Evolutionary conservation across 352 stramenopile genomes (phyloP).

Genomic region (Pseudoperonospora humuli): DNA sequence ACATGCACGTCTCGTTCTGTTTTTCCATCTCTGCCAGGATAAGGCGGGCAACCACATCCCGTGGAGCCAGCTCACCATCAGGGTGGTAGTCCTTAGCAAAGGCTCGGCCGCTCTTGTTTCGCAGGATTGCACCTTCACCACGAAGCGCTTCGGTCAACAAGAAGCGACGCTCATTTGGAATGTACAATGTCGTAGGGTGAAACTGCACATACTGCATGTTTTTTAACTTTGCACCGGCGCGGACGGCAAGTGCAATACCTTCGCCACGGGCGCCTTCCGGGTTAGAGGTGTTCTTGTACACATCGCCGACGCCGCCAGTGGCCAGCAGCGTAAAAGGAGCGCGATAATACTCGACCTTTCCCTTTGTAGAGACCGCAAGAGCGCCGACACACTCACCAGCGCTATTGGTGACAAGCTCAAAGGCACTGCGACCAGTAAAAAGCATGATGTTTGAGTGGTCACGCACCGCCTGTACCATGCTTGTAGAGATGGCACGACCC

Average conservation of each 20-base stretch:
- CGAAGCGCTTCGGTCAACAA: constrained; percentile 90
- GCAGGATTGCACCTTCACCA: constrained; percentile 88
- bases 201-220: constrained; percentile 97
- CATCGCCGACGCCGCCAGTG: constrained; percentile 87
- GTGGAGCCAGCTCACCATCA: constrained; percentile 87
- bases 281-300: constrained; percentile 95
- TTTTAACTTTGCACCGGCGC: constrained; percentile 63
- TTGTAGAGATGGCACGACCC: constrained; percentile 87
- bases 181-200: constrained; percentile 91
- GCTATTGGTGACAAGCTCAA: constrained; percentile 69
- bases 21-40: constrained; percentile 90
- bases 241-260: constrained; percentile 68
- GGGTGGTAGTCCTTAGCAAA: constrained; percentile 92
- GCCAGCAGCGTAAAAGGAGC: constrained; percentile 87
- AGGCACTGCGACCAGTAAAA: constrained; percentile 61
- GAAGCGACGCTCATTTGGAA: constrained; percentile 86
- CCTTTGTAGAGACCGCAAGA: constrained; percentile 50
- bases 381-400: constrained; percentile 58
- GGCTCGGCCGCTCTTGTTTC: constrained; percentile 57
- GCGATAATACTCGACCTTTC: constrained; percentile 55
- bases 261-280: constrained; percentile 69
- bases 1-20: constrained; percentile 78
- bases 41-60: constrained; percentile 89
- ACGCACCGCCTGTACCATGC: constrained; percentile 80
- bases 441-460: constrained; percentile 79